Evolutionary conservation across 352 stramenopile genomes (phyloP).

Genomic region (Peronospora destructor): DNA sequence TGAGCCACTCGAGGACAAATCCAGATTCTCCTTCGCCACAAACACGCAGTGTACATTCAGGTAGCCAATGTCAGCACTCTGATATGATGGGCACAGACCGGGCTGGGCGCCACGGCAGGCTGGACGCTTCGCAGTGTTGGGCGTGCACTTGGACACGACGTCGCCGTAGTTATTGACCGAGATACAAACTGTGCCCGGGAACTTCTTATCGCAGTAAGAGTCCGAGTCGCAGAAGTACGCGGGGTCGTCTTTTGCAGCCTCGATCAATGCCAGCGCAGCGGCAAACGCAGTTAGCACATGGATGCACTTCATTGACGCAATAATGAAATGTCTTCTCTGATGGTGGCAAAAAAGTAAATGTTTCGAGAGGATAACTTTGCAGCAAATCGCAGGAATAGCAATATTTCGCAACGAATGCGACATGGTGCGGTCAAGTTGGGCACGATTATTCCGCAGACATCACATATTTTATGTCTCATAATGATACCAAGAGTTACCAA

Average conservation of each 20-base stretch:
- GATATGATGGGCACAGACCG: constrained; percentile 73
- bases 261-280: constrained; percentile 25
- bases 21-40: constrained; percentile 47
- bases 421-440: background rate
- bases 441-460: constrained; percentile 4
- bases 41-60: constrained; percentile 82
- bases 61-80: constrained; percentile 61
- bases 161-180: constrained; percentile 70
- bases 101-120: constrained; percentile 66
- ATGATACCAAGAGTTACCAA: constrained; percentile 13
- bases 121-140: constrained; percentile 64
- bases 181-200: constrained; percentile 67
- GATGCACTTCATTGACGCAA: constrained; percentile 35
- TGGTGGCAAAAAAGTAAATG: constrained; percentile 29
- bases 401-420: constrained; percentile 14
- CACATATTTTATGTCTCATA: constrained; percentile 9
- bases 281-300: constrained; percentile 30
- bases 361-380: background rate
- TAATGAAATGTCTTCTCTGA: background rate
- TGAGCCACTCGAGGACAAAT: constrained; percentile 21
- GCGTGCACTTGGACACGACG: constrained; percentile 71
- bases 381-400: constrained; percentile 9
- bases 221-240: constrained; percentile 62
- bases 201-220: constrained; percentile 61
- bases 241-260: constrained; percentile 24